Conservation (phyloP, 1,284 basidiomycete species). For the Sanghuangporus baumii region DNA sequence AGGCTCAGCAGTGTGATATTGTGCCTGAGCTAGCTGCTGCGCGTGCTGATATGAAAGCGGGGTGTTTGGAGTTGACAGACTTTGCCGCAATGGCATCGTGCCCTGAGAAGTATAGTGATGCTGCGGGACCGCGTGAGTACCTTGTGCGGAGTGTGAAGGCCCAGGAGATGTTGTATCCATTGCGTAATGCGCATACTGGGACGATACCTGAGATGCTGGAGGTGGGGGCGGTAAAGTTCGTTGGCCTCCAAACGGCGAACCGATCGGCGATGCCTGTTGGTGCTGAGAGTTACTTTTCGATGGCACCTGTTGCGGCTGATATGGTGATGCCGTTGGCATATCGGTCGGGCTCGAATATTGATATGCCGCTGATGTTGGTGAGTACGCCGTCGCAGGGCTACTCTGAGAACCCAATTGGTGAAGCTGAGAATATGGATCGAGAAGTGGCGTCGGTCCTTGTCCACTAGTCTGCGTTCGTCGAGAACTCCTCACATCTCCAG, state of each 20-base stretch:
- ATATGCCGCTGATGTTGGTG: slow-evolving; percentile 36
- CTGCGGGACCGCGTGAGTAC: slow-evolving; percentile 23
- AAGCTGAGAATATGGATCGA: slow-evolving; percentile 63
- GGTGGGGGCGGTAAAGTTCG: slow-evolving; percentile 10
- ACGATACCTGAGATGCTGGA: slow-evolving; percentile 32
- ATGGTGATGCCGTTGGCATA: slow-evolving; percentile 38
- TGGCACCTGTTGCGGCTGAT: slow-evolving; percentile 51
- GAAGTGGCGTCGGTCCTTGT: slow-evolving; percentile 36
- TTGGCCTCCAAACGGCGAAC: slow-evolving; percentile 41
- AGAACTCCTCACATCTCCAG: slow-evolving; percentile 6
- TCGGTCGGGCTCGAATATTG: slow-evolving; percentile 48
- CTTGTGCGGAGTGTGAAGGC: slow-evolving; percentile 39
- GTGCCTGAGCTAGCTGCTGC: slow-evolving; percentile 39
- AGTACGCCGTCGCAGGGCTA: slow-evolving; percentile 14
- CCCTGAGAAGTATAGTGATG: slow-evolving; percentile 41
- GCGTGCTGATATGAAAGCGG: slow-evolving; percentile 60
- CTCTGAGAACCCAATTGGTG: slow-evolving; percentile 55
- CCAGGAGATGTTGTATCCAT: slow-evolving; percentile 61
- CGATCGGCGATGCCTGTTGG: slow-evolving; percentile 42
- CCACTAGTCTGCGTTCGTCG: slow-evolving; percentile 44
- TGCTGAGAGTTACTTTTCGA: slow-evolving; percentile 55
- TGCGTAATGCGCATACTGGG: slow-evolving; percentile 34
- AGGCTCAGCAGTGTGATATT: slow-evolving; percentile 42
- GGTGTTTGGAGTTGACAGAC: slow-evolving; percentile 58
- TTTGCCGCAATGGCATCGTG: slow-evolving; percentile 35